Base-by-base conservation (phyloP, 306 rosid species). In the Lathyrus sativus region DNA sequence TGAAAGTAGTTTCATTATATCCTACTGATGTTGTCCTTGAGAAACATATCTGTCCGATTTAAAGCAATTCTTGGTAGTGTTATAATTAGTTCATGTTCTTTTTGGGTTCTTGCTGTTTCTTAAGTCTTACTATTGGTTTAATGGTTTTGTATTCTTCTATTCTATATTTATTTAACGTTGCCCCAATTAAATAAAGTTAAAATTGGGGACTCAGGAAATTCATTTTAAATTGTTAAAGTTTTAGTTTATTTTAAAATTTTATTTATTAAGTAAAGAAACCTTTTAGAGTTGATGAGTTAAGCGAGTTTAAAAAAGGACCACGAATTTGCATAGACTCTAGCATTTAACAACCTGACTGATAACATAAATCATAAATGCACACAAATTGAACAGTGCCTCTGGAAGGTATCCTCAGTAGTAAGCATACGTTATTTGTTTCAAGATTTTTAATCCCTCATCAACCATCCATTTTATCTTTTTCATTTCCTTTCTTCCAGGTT, bases 21-120 rank as follows among this genome's bases (percentile, higher is more conserved):
- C 62, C 57, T 62, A 72, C 58, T 11, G 62, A 0, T 43, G 55
- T 51, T 60, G 17, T 41, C 62, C 56, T 41, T 18, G 54, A 48
- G 50, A 68, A 61, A 59, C 50, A 41, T 72, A 17, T 50, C 24
- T 43, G 13, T 53, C 24, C 4, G 3, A 62, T 35, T 67, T 37
- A 69, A 50, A 26, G 54, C 59, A 71, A 53, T 53, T 22, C 59
- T 35, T 53, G 35, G 15, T 54, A 4, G 33, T 53, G 59, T 53
- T 22, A 53, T 53, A n/a, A 31, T 53, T 53, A 10, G 31, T 19
- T 53, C 11, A 53, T 53, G 33, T 22, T 11, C 11, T 17, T 7
- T 15, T 15, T 7, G 9, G 12, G 59, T 53, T 22, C 7, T 53
- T 53, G 13, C 9, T 53, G 33, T 10, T 53, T 53, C 33, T 22